Conservation (phyloP, 495 filamentous ascomycete genomes). For the Penicillium egyptiacum region DNA sequence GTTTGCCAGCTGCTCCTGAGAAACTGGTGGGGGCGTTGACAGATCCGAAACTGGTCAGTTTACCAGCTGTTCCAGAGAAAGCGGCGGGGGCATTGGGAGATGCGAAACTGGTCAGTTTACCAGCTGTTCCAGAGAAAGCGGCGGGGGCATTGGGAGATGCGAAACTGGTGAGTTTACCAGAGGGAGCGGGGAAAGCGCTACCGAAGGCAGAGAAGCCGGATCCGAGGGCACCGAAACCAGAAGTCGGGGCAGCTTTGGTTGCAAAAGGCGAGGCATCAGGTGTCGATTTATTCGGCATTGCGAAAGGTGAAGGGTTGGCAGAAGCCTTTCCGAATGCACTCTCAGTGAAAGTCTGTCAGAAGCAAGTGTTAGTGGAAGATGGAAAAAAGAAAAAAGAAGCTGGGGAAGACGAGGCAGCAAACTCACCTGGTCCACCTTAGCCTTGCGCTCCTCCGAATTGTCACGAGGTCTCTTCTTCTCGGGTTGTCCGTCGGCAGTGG, state of each 20-base stretch:
- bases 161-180: slow-evolving; percentile 64
- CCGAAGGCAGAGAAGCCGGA: slow-evolving; percentile 54
- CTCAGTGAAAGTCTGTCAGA: slow-evolving; percentile 39
- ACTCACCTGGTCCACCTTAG: slow-evolving; percentile 18
- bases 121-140: slow-evolving; percentile 36
- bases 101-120: slow-evolving; percentile 69
- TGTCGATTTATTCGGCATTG: not conserved
- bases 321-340: slow-evolving; percentile 56
- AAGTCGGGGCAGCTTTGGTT: slow-evolving; percentile 27
- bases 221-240: slow-evolving; percentile 42
- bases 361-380: slow-evolving; percentile 10
- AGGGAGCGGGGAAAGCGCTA: slow-evolving; percentile 50
- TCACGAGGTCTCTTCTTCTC: slow-evolving; percentile 52
- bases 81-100: slow-evolving; percentile 54
- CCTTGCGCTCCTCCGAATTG: slow-evolving; percentile 38
- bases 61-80: slow-evolving; percentile 43
- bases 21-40: slow-evolving; percentile 47
- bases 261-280: slow-evolving; percentile 6
- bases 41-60: slow-evolving; percentile 70
- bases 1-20: slow-evolving; percentile 45
- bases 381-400: not conserved
- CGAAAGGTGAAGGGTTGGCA: slow-evolving; percentile 35
- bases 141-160: slow-evolving; percentile 59
- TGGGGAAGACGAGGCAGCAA: not conserved
- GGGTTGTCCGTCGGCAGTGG: slow-evolving; percentile 32